Evolutionary conservation across 768 basidiomycete genomes (phyloP).

Genomic region (Tylopilus vinaceipallidus): DNA sequence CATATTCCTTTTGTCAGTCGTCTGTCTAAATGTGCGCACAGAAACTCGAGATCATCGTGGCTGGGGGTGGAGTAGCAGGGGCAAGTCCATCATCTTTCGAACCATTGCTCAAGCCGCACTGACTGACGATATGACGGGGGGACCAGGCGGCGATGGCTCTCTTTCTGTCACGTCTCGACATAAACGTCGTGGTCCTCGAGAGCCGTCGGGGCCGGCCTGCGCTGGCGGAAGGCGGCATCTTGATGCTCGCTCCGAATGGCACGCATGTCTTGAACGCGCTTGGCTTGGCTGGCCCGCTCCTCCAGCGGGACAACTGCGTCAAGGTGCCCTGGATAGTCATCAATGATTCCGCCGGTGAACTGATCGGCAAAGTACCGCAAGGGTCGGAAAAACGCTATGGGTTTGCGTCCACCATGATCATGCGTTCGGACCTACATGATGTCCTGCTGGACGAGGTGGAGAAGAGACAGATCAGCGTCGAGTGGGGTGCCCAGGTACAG

Average conservation of each 20-base stretch:
- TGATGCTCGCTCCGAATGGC: slow-evolving; percentile 31
- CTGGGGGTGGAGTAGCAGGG: slow-evolving; percentile 29
- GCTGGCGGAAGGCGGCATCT: slow-evolving; percentile 23
- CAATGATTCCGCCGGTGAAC: slow-evolving; percentile 20
- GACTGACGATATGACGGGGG: no score
- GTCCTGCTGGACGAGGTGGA: slow-evolving; percentile 31
- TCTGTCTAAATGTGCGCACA: slow-evolving; percentile 13
- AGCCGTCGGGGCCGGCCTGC: slow-evolving; percentile 16
- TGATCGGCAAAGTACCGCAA: slow-evolving; percentile 24
- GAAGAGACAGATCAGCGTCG: slow-evolving; percentile 14
- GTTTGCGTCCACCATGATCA: slow-evolving; percentile 24
- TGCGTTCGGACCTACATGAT: slow-evolving; percentile 32
- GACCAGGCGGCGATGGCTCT: slow-evolving; percentile 21
- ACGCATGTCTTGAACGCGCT: slow-evolving; percentile 30
- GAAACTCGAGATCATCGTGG: slow-evolving; percentile 25
- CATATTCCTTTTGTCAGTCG: background rate
- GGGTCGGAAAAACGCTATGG: slow-evolving; percentile 28
- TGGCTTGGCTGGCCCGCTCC: slow-evolving; percentile 22
- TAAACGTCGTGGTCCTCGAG: slow-evolving; percentile 23
- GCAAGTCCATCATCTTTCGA: slow-evolving; percentile 15
- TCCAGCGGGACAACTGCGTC: slow-evolving; percentile 20
- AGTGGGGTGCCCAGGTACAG: slow-evolving; percentile 24
- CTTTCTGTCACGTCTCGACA: slow-evolving; percentile 25
- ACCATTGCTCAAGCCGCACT: background rate
- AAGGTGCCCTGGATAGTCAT: slow-evolving; percentile 22